Evolutionary conservation across 78 protist genomes (phyloP).

Genomic region (Guillardia theta): DNA sequence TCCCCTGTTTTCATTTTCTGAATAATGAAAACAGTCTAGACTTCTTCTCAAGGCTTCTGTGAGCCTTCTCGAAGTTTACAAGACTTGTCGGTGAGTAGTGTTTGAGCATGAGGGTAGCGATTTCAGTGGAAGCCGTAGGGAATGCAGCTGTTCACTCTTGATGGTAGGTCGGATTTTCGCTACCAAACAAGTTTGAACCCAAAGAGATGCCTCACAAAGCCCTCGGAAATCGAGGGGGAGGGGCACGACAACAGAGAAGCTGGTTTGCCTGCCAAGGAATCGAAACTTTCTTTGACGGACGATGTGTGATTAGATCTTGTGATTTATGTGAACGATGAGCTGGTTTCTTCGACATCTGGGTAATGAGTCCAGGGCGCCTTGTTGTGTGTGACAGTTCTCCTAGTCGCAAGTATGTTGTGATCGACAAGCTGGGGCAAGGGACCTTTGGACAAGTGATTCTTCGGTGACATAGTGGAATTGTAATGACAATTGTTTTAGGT

Average conservation of each 20-base stretch:
- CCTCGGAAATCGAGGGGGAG: not conserved
- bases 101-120: not conserved
- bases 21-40: no score
- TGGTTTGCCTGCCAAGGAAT: not conserved
- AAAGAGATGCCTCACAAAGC: slow-evolving; percentile 7
- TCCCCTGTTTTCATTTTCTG: no score
- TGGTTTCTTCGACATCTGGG: not conserved
- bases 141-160: not conserved
- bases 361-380: no score
- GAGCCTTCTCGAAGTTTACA: not conserved
- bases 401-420: not conserved
- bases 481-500: no score
- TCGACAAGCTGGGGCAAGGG: slow-evolving; percentile 30
- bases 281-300: not conserved
- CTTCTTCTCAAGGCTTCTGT: no score
- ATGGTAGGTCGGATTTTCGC: not conserved
- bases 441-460: slow-evolving; percentile 51
- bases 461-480: no score
- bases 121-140: not conserved
- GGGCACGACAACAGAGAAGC: not conserved
- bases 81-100: not conserved
- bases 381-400: no score
- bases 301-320: not conserved
- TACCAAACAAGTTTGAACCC: not conserved
- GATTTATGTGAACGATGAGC: slow-evolving; percentile 16